Evolutionary conservation across 2,329 filamentous ascomycete species (phyloP), one percentile per base, ranked within the genome.

Genomic region (Metarhizium brunneum): DNA sequence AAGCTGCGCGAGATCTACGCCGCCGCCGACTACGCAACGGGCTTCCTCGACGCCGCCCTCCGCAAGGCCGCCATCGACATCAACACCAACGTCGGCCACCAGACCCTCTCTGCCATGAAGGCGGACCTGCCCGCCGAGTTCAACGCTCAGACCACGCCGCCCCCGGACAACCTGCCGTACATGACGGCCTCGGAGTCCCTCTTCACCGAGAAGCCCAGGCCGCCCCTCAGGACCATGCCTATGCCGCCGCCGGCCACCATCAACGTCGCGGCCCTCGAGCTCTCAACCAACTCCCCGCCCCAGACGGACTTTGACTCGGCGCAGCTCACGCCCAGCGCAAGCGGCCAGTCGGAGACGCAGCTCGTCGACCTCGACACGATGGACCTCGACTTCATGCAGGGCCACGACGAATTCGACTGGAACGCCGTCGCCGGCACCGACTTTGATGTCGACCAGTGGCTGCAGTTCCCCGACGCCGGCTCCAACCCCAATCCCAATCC

Each of bases 21-120:
- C 0, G 91, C 92, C 0, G 92, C 92, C n/a, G 92, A 96, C 69
- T 96, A 94, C 64, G 91, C 90, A n/a, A 92, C 89, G 1, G 89
- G 89, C 2, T 96, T 96, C 74, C 79, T 96, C n/a, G 90, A 95
- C 67, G 90, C 91, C 1, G 90, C 91, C 1, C 87, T 96, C 59
- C 85, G 88, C 59, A 95, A 95, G 73, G 90, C 90, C 8, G 85
- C 88, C 56, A 91, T 94, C 59, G 84, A 88, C 55, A 76, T 90
- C 43, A 81, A 72, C 52, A 68, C 70, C 49, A 70, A 65, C 50
- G 62, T 67, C 16, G 64, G 66, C 5, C 67, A 65, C 14, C 64
- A 67, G 20, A 65, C 66, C n/a, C 62, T 67, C 45, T 64, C 63
- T 30, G 68, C 72, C 65, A 67, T 71, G 63, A 68, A 69, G 60